Evolutionary conservation across 306 rosid genomes (phyloP), one percentile per base, ranked within the genome.

Genomic region (Urtica urens): DNA sequence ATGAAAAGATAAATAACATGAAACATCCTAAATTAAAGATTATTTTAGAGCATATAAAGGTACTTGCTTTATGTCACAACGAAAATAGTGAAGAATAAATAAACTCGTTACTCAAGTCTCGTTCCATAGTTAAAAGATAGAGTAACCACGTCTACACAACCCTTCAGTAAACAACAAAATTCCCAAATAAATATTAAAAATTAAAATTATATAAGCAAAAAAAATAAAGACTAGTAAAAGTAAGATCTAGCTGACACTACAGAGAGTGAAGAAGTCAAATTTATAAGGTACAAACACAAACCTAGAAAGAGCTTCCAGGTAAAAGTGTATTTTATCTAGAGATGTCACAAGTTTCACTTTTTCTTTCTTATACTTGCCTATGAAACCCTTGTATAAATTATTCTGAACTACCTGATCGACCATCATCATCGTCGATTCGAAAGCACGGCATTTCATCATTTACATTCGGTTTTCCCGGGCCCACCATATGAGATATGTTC

Each of bases 241-340:
- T 72, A 60, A 64, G 53, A 58, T 67, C 64, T 55, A 74, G 24
- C 63, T 58, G 60, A 62, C 57, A 68, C 60, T 71, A 76, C 77
- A 72, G 41, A n/a, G 46, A n/a, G n/a, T n/a, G n/a, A n/a, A n/a
- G n/a, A 46, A 63, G 66, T 68, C 70, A 74, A n/a, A 69, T 49
- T 72, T 58, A 62, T 79, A 83, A 79, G 85, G 86, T 79, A 83
- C 94, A 82, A 57, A 72, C 73, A 65, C 60, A n/a, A n/a, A 62
- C 75, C 77, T 77, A 65, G 41, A 18, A 61, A 71, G 47, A n/a
- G n/a, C n/a, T n/a, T n/a, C n/a, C n/a, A n/a, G n/a, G n/a, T n/a
- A n/a, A n/a, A n/a, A n/a, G 47, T 19, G 58, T 48, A 72, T 54
- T 76, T n/a, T 61, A 66, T 63, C 64, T 42, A 31, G 8, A 51